phyloP scores from a whole-genome alignment of 2,329 filamentous ascomycete genomes.

The Pseudocercospora musae region DNA sequence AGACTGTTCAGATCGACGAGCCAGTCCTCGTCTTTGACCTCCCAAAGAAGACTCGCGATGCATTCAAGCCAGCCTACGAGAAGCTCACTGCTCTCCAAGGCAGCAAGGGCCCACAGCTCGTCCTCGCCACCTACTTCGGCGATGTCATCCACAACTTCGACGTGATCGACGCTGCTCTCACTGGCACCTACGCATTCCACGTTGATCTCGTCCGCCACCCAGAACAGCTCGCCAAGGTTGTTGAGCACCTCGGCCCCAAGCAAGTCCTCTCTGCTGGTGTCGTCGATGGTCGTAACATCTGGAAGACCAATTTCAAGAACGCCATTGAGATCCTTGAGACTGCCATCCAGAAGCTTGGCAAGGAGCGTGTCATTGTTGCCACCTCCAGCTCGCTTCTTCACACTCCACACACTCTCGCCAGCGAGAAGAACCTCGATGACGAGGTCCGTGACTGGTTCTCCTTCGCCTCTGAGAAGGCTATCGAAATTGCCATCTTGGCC shows the following conservation, averaged over 20 bases:
- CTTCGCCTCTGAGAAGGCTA: constrained; percentile 91
- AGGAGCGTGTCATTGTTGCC: constrained; percentile 94
- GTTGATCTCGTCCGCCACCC: constrained; percentile 96
- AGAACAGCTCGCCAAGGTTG: constrained; percentile 87
- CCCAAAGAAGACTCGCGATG: constrained; percentile 82
- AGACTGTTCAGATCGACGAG: constrained; percentile 98
- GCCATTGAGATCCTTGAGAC: constrained; percentile 88
- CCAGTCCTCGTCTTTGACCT: constrained; percentile 95
- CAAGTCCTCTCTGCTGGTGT: constrained; percentile 93
- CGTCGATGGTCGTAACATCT: constrained; percentile 98
- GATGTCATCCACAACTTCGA: constrained; percentile 99
- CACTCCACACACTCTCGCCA: constrained; percentile 94
- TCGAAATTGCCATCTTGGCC: constrained; percentile 86
- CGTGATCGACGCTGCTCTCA: constrained; percentile 65
- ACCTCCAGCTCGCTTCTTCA: constrained; percentile 97
- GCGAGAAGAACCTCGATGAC: constrained; percentile 95
- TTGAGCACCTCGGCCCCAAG: constrained; percentile 77
- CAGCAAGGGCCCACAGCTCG: constrained; percentile 77
- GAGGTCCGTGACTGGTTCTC: constrained; percentile 99
- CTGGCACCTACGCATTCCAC: constrained; percentile 79
- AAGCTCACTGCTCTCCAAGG: constrained; percentile 70
- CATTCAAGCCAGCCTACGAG: constrained; percentile 97
- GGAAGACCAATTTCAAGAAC: constrained; percentile 99
- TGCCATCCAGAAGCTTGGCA: constrained; percentile 91
- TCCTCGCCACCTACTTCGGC: constrained; percentile 97